These are phyloP conservation scores for Craterostigma plantagineum DNA, from an alignment of 257 asterid genomes.

Conservation along the genomic window DNA sequence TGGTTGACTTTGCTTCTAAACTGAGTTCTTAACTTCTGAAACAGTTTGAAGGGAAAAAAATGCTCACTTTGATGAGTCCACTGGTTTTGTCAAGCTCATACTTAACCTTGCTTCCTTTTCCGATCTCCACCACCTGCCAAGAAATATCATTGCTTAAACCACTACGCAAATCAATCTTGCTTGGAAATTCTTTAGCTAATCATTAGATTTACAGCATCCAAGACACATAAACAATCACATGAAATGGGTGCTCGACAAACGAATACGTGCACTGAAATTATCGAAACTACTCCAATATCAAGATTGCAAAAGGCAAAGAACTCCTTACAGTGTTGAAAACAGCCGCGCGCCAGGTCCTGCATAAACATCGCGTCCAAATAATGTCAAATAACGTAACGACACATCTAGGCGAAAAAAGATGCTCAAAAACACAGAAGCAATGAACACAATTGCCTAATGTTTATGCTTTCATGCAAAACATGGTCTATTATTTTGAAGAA, in stretches of 20 bases:
- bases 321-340: conserved; percentile 70
- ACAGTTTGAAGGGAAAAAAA: neutral
- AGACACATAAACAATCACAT: neutral
- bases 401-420: too few relatives aligned
- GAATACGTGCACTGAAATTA: neutral
- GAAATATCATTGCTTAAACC: conserved; percentile 1
- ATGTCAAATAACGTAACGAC: neutral
- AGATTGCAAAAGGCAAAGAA: conserved; percentile 5
- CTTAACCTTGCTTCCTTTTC: conserved; percentile 85
- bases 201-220: neutral
- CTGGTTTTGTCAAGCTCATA: conserved; percentile 88
- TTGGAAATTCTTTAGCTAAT: neutral
- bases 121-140: conserved; percentile 77
- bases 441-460: too few relatives aligned
- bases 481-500: too few relatives aligned
- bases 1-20: neutral
- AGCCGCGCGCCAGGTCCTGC: conserved; percentile 92
- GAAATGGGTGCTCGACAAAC: neutral
- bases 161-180: conserved; percentile 1
- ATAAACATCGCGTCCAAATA: conserved; percentile 7
- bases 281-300: too few relatives aligned
- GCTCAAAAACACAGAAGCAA: too few relatives aligned
- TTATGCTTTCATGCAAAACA: too few relatives aligned
- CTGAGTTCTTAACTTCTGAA: neutral
- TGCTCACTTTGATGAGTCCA: conserved; percentile 70